Percentiles rank a stretch among this genome's conserved stretches.
Conservation (phyloP, 768 basidiomycete species). For the Termitomyces sp. region DNA sequence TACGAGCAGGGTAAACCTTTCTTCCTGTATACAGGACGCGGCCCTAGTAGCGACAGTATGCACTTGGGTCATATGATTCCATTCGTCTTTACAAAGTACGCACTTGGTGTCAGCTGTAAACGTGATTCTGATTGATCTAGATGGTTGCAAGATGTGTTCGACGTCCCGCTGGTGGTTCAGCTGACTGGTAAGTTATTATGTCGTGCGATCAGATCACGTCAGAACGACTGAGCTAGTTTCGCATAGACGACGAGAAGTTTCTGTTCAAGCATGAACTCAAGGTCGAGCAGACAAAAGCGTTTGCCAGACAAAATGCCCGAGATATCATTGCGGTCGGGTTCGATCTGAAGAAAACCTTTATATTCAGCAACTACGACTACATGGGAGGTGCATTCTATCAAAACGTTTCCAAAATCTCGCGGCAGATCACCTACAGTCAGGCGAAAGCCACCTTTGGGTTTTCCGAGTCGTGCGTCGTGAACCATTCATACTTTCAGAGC, state of each 20-base stretch:
- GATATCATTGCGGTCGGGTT: conserved; percentile 98
- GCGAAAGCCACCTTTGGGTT: conserved; percentile 96
- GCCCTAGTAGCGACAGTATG: conserved; percentile 95
- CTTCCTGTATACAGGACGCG: conserved; percentile 96
- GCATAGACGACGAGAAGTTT: conserved; percentile 94
- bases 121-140: conserved; percentile 31
- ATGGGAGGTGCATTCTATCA: conserved; percentile 92
- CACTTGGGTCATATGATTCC: conserved; percentile 98
- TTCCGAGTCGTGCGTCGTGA: conserved; percentile 77
- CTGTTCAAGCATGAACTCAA: conserved; percentile 94
- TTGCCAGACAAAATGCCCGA: conserved; percentile 80
- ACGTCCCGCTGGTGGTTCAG: conserved; percentile 92
- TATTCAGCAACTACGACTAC: conserved; percentile 89
- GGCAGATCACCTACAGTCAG: conserved; percentile 90
- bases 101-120: background rate
- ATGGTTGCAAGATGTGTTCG: conserved; percentile 96
- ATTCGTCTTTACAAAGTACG: conserved; percentile 94
- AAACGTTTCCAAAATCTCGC: conserved; percentile 89
- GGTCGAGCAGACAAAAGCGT: conserved; percentile 78
- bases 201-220: background rate
- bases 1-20: conserved; percentile 97
- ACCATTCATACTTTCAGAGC: too few species aligned
- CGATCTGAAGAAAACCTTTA: conserved; percentile 88
- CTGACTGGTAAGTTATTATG: conserved; percentile 62
- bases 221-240: background rate